phyloP scores from a whole-genome alignment of 352 stramenopile species.

The Achlya hypogyna region DNA sequence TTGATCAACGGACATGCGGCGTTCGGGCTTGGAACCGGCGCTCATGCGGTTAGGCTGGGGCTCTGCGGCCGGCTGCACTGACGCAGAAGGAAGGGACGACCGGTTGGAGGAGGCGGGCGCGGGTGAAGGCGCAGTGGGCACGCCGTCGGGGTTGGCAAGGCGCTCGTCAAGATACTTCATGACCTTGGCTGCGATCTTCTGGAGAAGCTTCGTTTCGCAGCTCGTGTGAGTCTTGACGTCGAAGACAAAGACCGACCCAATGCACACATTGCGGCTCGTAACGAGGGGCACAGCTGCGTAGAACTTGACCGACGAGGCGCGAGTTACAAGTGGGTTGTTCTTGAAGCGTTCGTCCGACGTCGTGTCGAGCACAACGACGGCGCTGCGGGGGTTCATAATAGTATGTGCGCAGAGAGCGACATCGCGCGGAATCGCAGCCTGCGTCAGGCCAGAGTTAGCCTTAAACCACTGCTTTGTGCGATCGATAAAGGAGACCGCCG shows the following conservation, averaged over 20 bases:
- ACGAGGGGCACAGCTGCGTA: conserved; percentile 78
- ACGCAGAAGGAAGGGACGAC: conserved; percentile 21
- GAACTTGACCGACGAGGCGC: conserved; percentile 71
- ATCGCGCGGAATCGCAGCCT: conserved; percentile 75
- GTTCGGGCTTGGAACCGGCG: not conserved
- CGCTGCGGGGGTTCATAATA: conserved; percentile 78
- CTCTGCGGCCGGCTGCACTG: conserved; percentile 19
- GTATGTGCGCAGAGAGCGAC: conserved; percentile 76
- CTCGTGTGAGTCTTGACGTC: conserved; percentile 71
- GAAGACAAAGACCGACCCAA: conserved; percentile 80
- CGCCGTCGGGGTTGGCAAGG: conserved; percentile 31
- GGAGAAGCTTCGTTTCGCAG: conserved; percentile 72
- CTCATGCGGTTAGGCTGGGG: not conserved
- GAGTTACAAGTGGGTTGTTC: conserved; percentile 76
- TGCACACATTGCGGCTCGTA: conserved; percentile 65
- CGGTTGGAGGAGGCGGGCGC: not conserved
- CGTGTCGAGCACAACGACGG: conserved; percentile 76
- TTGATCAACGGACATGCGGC: not conserved
- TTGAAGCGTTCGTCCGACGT: conserved; percentile 71
- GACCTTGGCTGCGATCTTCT: conserved; percentile 82
- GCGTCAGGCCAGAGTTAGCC: conserved; percentile 71
- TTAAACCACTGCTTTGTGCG: conserved; percentile 85
- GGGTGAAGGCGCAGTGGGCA: not conserved
- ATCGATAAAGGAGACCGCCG: conserved; percentile 79
- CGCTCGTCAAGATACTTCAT: conserved; percentile 84